phyloP scores from a whole-genome alignment of 345 rosid genomes.

The Euphorbia pulcherrima region DNA sequence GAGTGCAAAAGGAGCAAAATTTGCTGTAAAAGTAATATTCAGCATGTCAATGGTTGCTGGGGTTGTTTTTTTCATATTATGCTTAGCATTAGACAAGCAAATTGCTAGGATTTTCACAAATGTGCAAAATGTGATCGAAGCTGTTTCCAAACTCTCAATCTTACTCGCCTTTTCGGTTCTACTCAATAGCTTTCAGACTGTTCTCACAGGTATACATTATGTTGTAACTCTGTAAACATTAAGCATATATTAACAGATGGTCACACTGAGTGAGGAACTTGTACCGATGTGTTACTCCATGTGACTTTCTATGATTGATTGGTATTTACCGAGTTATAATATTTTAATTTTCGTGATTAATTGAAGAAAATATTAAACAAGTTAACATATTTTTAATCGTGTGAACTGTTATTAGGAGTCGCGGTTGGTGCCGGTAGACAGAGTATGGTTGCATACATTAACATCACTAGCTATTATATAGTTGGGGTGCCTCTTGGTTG shows the following conservation, averaged over 20 bases:
- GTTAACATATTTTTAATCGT: too few relatives aligned
- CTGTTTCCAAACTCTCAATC: conserved; percentile 43
- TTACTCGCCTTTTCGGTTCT: conserved; percentile 61
- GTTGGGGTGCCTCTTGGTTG: conserved; percentile 64
- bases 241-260: too few relatives aligned
- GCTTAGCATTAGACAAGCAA: conserved; percentile 39
- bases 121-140: conserved; percentile 35
- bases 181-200: conserved; percentile 59
- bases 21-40: conserved; percentile 49
- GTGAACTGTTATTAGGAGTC: conserved; percentile 36
- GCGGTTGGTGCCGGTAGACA: conserved; percentile 82
- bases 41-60: conserved; percentile 34
- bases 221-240: neutral
- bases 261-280: too few relatives aligned
- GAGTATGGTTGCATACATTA: conserved; percentile 51
- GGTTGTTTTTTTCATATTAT: conserved; percentile 34
- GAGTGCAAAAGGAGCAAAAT: conserved; percentile 42
- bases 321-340: too few relatives aligned
- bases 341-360: too few relatives aligned
- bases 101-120: conserved; percentile 42
- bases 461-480: conserved; percentile 49
- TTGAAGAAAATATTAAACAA: too few relatives aligned
- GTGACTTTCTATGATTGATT: too few relatives aligned
- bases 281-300: too few relatives aligned
- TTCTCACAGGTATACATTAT: conserved; percentile 40